Conservation (phyloP, 495 filamentous ascomycete genomes). For the Lophiostoma macrostomum region DNA sequence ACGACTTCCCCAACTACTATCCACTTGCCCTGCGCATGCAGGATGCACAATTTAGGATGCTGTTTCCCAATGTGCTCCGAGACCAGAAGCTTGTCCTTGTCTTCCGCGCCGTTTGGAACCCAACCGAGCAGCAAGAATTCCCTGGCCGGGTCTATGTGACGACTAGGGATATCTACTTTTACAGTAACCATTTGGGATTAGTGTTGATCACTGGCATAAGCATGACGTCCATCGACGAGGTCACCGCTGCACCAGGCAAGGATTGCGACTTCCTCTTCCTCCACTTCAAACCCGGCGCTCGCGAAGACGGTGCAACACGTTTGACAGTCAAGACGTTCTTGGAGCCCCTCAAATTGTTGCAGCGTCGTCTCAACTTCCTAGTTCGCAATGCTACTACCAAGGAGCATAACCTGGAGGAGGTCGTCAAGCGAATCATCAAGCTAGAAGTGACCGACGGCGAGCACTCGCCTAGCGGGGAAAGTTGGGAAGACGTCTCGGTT, state of each 20-base stretch:
- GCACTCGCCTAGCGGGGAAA: conserved; percentile 73
- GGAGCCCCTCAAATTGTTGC: conserved; percentile 77
- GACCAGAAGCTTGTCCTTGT: conserved; percentile 78
- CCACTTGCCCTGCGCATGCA: conserved; percentile 79
- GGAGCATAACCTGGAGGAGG: conserved; percentile 59
- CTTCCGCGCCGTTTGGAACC: conserved; percentile 71
- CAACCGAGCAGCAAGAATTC: conserved; percentile 74
- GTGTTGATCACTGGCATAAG: conserved; percentile 74
- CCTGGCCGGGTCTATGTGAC: conserved; percentile 90
- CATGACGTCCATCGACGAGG: conserved; percentile 74
- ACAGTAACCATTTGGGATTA: conserved; percentile 89
- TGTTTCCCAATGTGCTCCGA: conserved; percentile 76
- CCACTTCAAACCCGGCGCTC: conserved; percentile 65
- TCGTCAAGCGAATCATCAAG: conserved; percentile 62
- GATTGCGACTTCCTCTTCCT: conserved; percentile 94
- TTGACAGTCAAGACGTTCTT: conserved; percentile 90
- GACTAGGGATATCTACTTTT: conserved; percentile 83
- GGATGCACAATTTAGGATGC: conserved; percentile 85
- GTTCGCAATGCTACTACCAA: conserved; percentile 61
- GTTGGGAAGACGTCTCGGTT: conserved; percentile 84
- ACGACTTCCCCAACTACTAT: conserved; percentile 77
- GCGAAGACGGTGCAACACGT: conserved; percentile 61
- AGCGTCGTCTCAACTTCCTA: conserved; percentile 77
- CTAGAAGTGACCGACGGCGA: conserved; percentile 63
- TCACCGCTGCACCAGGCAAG: conserved; percentile 82